Base-by-base conservation (phyloP, 129 eudicot species). In the Solidago caesia region DNA sequence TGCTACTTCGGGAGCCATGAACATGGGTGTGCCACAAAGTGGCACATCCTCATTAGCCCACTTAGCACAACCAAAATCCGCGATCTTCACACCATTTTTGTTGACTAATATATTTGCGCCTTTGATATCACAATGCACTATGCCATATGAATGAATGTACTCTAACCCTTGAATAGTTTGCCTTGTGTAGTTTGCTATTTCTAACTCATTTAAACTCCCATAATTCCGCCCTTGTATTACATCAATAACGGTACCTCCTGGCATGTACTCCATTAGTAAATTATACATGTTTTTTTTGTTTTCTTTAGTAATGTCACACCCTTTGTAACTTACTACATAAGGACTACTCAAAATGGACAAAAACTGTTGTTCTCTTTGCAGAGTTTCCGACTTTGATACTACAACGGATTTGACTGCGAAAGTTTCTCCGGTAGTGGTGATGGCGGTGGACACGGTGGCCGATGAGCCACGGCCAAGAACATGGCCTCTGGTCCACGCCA, bases 81-180 rank as follows among this genome's bases (percentile, higher is more conserved):
- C 91, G 2, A 92, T 85, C 56, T 89, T 87, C 16, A 80, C 90
- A 12, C 87, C 86, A 7, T 8, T 44, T 68, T 77, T 61, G 4
- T 76, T 75, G 12, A 89, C 52, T 51, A 92, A 73, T 21, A 92
- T 70, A 75, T 92, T 92, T 8, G 79, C 68, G 4, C 91, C 86
- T 70, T 92, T 92, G 12, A 92, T 82, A 71, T 92, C 97, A 63
- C 96, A 89, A 85, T 92, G 97, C 73, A 87, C 93, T 65, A 92
- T 51, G 1, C 89, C 89, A 44, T 42, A 69, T 42, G 96, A 92
- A 56, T 89, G 96, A 67, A 92, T 64, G 44, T 85, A 92, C 65
- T 83, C 92, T 14, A 92, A 46, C 27, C 97, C 97, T 52, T 55
- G 67, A 4, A 89, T 25, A 53, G 89, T 80, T 12, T 85, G 92